These are phyloP conservation scores for Geotrichum europaeum DNA, from an alignment of 1,139 yeast genomes.

Conservation along the genomic window DNA sequence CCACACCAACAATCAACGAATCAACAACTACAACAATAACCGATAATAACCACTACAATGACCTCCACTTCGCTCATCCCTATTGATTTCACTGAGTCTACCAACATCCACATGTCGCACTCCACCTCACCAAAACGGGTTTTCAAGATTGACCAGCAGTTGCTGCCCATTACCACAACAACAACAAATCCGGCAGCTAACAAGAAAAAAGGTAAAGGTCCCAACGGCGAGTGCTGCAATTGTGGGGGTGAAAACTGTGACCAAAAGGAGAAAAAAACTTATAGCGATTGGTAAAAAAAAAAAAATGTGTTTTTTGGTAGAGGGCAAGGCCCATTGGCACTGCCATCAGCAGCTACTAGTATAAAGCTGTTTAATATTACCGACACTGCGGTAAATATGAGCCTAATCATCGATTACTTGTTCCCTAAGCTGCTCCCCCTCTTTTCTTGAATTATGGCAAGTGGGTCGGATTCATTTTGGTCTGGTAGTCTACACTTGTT, in stretches of 20 bases:
- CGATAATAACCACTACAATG: neutral
- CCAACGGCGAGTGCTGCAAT: constrained; percentile 36
- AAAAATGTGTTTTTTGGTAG: neutral
- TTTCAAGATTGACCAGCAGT: constrained; percentile 7
- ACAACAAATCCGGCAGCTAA: neutral
- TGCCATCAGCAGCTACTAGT: neutral
- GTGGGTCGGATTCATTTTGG: neutral
- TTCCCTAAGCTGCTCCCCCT: neutral
- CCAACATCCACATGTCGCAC: neutral
- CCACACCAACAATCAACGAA: neutral
- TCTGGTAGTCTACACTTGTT: no score
- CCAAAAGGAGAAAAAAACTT: constrained; percentile 15
- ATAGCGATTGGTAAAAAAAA: constrained; percentile 15
- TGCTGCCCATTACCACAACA: neutral
- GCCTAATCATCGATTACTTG: neutral
- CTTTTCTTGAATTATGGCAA: neutral
- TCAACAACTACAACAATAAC: neutral
- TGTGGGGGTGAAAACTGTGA: constrained; percentile 37
- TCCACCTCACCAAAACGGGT: constrained; percentile 11
- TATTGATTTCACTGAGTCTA: neutral
- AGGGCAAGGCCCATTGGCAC: neutral
- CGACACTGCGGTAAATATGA: neutral
- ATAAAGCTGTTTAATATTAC: neutral
- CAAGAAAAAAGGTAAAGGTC: constrained; percentile 8
- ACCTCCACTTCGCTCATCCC: neutral